A percentile compares a stretch with the other conserved stretches of the same genome.
phyloP scores from a whole-genome alignment of 805 yeast species.

The Candida methanosorbosa region DNA sequence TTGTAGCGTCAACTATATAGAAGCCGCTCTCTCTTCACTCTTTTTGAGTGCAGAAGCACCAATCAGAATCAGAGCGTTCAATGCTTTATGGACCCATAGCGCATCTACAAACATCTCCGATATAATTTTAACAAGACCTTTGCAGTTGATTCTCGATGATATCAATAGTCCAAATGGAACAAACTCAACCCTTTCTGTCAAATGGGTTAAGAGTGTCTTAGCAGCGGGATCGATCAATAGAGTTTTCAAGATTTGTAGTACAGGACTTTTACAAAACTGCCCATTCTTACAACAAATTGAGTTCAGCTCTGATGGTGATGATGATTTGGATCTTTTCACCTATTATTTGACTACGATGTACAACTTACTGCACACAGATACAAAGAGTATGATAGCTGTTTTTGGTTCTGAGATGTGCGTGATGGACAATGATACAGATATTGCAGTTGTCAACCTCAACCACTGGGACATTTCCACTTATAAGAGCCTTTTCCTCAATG shows the following conservation, averaged over 20 bases:
- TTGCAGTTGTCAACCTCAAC: slow-evolving; percentile 31
- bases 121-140: slow-evolving; percentile 47
- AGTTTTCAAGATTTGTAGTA: slow-evolving; percentile 47
- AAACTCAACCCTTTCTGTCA: slow-evolving; percentile 31
- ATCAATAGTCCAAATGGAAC: slow-evolving; percentile 35
- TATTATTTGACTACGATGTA: slow-evolving; percentile 51
- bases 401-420: slow-evolving; percentile 54
- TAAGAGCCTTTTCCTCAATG: slow-evolving; percentile 42
- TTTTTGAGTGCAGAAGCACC: slow-evolving; percentile 33
- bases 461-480: slow-evolving; percentile 52
- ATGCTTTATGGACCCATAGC: slow-evolving; percentile 70
- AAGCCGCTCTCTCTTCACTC: slow-evolving; percentile 60
- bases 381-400: slow-evolving; percentile 32
- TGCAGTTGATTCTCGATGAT: slow-evolving; percentile 62
- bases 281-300: slow-evolving; percentile 17
- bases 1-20: slow-evolving; percentile 47
- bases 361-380: slow-evolving; percentile 41
- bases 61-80: slow-evolving; percentile 45
- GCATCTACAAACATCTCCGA: slow-evolving; percentile 38
- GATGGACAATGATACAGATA: slow-evolving; percentile 35
- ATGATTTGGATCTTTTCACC: slow-evolving; percentile 55
- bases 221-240: slow-evolving; percentile 50
- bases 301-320: slow-evolving; percentile 27
- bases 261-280: slow-evolving; percentile 41
- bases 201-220: slow-evolving; percentile 39